Percentiles rank a stretch among this genome's conserved stretches.
phyloP scores from a whole-genome alignment of 768 basidiomycete genomes.

The Boletus sensibilis region DNA sequence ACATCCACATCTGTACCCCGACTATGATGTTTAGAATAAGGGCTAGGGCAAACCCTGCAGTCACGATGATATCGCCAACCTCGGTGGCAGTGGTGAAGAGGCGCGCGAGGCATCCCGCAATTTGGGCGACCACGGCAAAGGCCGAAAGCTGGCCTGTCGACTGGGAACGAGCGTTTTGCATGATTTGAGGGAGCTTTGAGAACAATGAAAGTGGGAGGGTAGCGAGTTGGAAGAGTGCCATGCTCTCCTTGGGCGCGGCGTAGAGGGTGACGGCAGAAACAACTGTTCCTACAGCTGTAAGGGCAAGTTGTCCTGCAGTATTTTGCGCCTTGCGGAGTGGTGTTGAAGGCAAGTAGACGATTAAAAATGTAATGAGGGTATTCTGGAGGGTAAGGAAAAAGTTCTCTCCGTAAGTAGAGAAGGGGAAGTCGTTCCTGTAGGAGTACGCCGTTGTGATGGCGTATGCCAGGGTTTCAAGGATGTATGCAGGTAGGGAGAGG shows the following conservation, averaged over 20 bases:
- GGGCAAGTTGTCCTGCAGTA: conserved; percentile 31
- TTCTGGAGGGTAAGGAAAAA: conserved; percentile 90
- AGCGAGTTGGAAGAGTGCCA: conserved; percentile 74
- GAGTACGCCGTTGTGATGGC: conserved; percentile 90
- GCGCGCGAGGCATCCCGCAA: conserved; percentile 86
- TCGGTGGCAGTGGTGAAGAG: conserved; percentile 93
- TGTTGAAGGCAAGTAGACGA: conserved; percentile 59
- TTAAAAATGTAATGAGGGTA: conserved; percentile 83
- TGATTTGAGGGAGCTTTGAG: conserved; percentile 93
- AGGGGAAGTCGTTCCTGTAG: conserved; percentile 81
- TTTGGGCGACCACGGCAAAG: conserved; percentile 86
- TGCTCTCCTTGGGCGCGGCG: conserved; percentile 42
- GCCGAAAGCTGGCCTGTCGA: conserved; percentile 94
- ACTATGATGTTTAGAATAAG: conserved; percentile 81
- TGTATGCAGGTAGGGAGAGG: conserved; percentile 80
- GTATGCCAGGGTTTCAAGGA: conserved; percentile 89
- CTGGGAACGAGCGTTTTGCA: conserved; percentile 67
- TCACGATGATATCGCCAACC: conserved; percentile 77
- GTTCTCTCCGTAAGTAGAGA: conserved; percentile 98
- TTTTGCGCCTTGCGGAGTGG: conserved; percentile 28
- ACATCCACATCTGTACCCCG: conserved; percentile 80
- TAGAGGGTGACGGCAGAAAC: conserved; percentile 43
- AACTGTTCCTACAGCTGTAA: conserved; percentile 34
- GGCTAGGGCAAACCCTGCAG: conserved; percentile 82
- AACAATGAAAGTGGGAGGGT: conserved; percentile 91